Evolutionary conservation across 2,329 filamentous ascomycete species (phyloP), one percentile per base, ranked within the genome.

Genomic region (Emmonsiellopsis sp.): DNA sequence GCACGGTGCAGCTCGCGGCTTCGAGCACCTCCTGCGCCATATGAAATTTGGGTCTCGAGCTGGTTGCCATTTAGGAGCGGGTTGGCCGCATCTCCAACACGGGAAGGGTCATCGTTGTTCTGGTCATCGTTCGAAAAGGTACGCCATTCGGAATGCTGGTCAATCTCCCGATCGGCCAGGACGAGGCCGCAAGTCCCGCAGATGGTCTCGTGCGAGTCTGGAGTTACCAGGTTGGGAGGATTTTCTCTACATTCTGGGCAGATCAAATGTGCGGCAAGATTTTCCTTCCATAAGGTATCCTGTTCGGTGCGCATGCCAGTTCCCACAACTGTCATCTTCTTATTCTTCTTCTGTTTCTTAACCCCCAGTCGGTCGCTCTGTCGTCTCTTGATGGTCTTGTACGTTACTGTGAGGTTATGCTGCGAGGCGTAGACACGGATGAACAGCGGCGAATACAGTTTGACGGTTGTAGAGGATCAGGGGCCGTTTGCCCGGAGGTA

Each of bases 91-190:
- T 97, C 93, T 75, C 93, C 93, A 60, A 98, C 92, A 89, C 93
- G 93, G 55, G 90, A 96, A 4, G 94, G 93, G 61, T 98, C 93
- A 63, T 97, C 94, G 65, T 88, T 91, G 65, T 88, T 89, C 70
- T 95, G 89, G 68, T 98, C 94, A 66, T 98, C 93, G 68, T 97
- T 97, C 67, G 91, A 90, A 74, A 98, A 98, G 0, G 93, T 98
- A 68, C 93, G 88, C 93, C 93, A 98, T 74, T 98, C 93, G 47
- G 90, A 95, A 57, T 94, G 87, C 56, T 88, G 94, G 68, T 98
- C 94, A 65, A 98, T 91, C 68, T 93, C 90, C 60, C 89, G 86
- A 65, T 92, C 87, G 56, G 87, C 87, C 33, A 98, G 81, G 5
- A 98, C 93, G 36, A 96, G 78, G 39, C 93, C 93, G 65, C 93